phyloP scores from a whole-genome alignment of 202 grass and related monocot genomes.

The Eragrostis tef region DNA sequence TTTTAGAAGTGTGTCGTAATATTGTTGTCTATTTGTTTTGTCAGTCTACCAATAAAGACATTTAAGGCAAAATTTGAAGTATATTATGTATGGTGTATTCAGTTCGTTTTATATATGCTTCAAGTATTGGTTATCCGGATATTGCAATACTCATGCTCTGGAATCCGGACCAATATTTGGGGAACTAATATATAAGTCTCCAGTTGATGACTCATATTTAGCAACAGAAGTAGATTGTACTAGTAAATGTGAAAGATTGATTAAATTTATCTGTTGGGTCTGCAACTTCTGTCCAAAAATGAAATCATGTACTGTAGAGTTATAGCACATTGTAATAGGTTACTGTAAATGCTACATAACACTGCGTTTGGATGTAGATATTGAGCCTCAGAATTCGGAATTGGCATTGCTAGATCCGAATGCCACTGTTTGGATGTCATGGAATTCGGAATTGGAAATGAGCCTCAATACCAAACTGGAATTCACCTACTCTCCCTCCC shows the following conservation, averaged over 20 bases:
- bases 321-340: not conserved
- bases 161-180: not conserved
- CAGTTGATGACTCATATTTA: not conserved
- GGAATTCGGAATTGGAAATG: too few species aligned
- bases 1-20: not conserved
- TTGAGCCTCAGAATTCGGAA: too few species aligned
- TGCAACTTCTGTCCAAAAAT: not conserved
- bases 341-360: conserved; percentile 11
- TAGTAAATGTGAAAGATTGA: not conserved
- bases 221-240: not conserved
- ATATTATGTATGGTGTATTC: not conserved
- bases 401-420: too few species aligned
- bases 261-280: not conserved
- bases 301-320: not conserved
- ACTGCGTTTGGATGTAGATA: too few species aligned
- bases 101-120: not conserved
- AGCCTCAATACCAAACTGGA: not conserved
- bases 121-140: not conserved
- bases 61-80: not conserved
- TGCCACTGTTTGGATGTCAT: too few species aligned
- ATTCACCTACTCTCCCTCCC: too few species aligned
- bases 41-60: not conserved
- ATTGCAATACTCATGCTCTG: not conserved
- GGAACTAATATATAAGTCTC: not conserved
- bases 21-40: not conserved